phyloP scores from a whole-genome alignment of 768 basidiomycete genomes.

The Serendipita sp. region DNA sequence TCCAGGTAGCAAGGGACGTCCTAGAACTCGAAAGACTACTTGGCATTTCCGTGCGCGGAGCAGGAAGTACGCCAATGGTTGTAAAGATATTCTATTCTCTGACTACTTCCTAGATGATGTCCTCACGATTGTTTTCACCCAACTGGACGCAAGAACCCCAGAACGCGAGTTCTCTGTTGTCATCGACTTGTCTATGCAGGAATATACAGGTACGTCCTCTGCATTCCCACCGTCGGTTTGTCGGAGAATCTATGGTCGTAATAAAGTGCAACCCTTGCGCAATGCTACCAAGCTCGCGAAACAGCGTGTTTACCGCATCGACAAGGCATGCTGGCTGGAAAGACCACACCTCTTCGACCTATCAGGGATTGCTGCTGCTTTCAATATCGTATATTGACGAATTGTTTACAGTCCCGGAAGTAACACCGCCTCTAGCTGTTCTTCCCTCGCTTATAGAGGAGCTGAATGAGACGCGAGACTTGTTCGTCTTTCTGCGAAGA shows the following conservation, averaged over 20 bases:
- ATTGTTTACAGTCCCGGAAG: conserved; percentile 47
- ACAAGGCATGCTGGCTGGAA: not conserved
- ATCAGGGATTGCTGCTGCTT: not conserved
- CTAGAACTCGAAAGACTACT: not conserved
- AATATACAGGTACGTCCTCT: conserved; percentile 43
- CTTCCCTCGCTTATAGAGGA: conserved; percentile 51
- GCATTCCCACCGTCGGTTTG: not conserved
- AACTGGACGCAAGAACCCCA: conserved; percentile 40
- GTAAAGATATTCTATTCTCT: not conserved
- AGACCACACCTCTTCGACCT: not conserved
- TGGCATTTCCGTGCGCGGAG: not conserved
- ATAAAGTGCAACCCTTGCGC: not conserved
- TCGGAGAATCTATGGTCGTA: conserved; percentile 1
- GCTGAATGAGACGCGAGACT: conserved; percentile 52
- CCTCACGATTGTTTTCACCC: conserved; percentile 55
- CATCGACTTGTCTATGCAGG: conserved; percentile 46
- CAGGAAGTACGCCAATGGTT: not conserved
- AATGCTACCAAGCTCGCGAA: not conserved
- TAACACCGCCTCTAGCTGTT: conserved; percentile 49
- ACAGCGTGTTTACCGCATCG: not conserved
- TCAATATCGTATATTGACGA: conserved; percentile 3
- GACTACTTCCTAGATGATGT: conserved; percentile 27
- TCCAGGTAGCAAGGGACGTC: not conserved
- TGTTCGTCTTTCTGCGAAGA: conserved; percentile 53
- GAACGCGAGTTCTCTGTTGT: conserved; percentile 56